phyloP scores from a whole-genome alignment of 768 basidiomycete genomes.

The Suillus variegatus region DNA sequence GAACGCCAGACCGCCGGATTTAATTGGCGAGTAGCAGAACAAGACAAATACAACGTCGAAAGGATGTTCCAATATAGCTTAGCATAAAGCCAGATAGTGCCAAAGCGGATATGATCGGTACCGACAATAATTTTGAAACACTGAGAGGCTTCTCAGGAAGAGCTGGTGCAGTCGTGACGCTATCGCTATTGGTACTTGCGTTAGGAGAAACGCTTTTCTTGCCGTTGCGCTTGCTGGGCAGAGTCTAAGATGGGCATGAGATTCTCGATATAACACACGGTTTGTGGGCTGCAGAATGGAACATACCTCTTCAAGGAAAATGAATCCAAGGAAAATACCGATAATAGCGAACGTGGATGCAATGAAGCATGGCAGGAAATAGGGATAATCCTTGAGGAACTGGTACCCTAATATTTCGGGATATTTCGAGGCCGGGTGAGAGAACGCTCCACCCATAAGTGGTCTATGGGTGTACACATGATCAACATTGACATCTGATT shows the following conservation, averaged over 20 bases:
- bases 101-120: slow-evolving; percentile 55
- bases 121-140: slow-evolving; percentile 42
- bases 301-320: slow-evolving; percentile 58
- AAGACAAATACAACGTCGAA: slow-evolving; percentile 70
- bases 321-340: slow-evolving; percentile 45
- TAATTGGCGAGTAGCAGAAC: slow-evolving; percentile 63
- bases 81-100: slow-evolving; percentile 54
- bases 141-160: slow-evolving; percentile 27
- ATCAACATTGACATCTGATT: slow-evolving; percentile 8
- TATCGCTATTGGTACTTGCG: slow-evolving; percentile 8
- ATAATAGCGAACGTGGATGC: slow-evolving; percentile 43
- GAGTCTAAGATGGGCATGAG: slow-evolving; percentile 36
- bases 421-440: slow-evolving; percentile 55
- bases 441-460: slow-evolving; percentile 61
- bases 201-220: slow-evolving; percentile 24
- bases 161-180: slow-evolving; percentile 7
- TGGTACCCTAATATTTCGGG: slow-evolving; percentile 43
- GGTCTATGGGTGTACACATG: slow-evolving; percentile 40
- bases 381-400: slow-evolving; percentile 53
- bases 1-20: slow-evolving; percentile 58
- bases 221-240: slow-evolving; percentile 42
- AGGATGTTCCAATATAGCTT: slow-evolving; percentile 55
- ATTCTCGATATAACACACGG: neutral
- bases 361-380: slow-evolving; percentile 62
- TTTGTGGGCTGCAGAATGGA: neutral